Percentiles rank a stretch among this genome's conserved stretches.
phyloP scores from a whole-genome alignment of 106 monocot genomes.

The Agapanthus africanus region DNA sequence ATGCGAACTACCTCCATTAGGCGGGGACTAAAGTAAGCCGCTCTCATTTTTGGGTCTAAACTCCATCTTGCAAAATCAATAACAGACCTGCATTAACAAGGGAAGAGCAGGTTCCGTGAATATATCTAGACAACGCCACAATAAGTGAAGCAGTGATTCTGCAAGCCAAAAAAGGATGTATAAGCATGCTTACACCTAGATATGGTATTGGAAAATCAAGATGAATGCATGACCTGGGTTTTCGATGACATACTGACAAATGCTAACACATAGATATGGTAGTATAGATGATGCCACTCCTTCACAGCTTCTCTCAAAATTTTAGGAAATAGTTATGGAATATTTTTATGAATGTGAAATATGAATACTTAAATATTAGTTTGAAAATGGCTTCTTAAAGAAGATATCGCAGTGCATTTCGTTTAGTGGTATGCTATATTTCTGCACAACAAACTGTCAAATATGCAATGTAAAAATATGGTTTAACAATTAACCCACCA shows the following conservation, averaged over 20 bases:
- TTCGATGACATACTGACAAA: too few species aligned
- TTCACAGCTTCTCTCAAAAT: not conserved
- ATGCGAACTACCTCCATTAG: slow-evolving; percentile 68
- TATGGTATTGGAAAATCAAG: not conserved
- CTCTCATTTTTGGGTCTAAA: slow-evolving; percentile 60
- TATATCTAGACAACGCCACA: not conserved
- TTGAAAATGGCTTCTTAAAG: not conserved
- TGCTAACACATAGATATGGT: too few species aligned
- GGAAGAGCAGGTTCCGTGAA: not conserved
- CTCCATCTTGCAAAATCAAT: slow-evolving; percentile 70
- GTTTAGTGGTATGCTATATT: not conserved
- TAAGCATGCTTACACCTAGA: not conserved
- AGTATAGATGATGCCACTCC: too few species aligned
- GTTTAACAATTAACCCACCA: too few species aligned
- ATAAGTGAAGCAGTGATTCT: not conserved
- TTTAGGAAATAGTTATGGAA: not conserved
- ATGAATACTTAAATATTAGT: not conserved
- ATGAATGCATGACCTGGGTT: not conserved
- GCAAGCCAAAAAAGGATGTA: not conserved
- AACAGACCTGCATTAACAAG: slow-evolving; percentile 58
- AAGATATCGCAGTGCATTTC: not conserved
- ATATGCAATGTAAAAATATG: not conserved
- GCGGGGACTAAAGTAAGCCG: slow-evolving; percentile 70
- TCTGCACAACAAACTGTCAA: not conserved
- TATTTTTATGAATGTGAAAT: not conserved